Evolutionary conservation across 1,139 yeast genomes (phyloP), one percentile per base, ranked within the genome.

Genomic region (Sugiyamaella neomexicana): DNA sequence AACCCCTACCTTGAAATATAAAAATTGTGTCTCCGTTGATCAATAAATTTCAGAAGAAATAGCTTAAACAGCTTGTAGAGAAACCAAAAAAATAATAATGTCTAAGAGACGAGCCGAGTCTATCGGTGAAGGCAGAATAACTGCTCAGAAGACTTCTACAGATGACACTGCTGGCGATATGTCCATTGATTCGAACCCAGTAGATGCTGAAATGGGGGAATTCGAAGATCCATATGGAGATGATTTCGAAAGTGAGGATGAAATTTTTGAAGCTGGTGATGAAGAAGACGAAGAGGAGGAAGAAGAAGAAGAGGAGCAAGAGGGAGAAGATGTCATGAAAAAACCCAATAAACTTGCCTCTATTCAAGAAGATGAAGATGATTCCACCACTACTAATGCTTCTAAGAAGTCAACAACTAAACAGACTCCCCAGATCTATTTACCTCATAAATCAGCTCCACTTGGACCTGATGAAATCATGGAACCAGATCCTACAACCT

Each of bases 171-270:
- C 68, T 43, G 53, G 60, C 62, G 52, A 47, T 31, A 34, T 38
- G 37, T 58, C 55, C n/a, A 69, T 63, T 43, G 65, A 62, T 34
- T 32, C 48, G n/a, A 61, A 60, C 52, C 65, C 61, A 38, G 72
- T 64, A 15, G 68, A 65, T 9, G 85, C 82, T 55, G 76, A 85
- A 27, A 83, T 88, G 84, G 97, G 96, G 36, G 96, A 87, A 66
- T 87, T 89, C 70, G 97, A 90, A 71, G 97, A 89, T 70, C 90
- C 95, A 36, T 89, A 89, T 64, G 96, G 96, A 53, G 99, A 91
- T 70, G 97, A 93, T 60, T 89, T 85, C 65, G 98, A 90, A 68
- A 85, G 95, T 72, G 98, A 93, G 64, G 69, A 86, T 45, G 75
- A 72, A 56, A 64, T 72, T 45, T 71, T 71, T 50, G 76, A 73